Base-by-base conservation (phyloP, 306 rosid species). In the Vigna reflexopilosa region DNA sequence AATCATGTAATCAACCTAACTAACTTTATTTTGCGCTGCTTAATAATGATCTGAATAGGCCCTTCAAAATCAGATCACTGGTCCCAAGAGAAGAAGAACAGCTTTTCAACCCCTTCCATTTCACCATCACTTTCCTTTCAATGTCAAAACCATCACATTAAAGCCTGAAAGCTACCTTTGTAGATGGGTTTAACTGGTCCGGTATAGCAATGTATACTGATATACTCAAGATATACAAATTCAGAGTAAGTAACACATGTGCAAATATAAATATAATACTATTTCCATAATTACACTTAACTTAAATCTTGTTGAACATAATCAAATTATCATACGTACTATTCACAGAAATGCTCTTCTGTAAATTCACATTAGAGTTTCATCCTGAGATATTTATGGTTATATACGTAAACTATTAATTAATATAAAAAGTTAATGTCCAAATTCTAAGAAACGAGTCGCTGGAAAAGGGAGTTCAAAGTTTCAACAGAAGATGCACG, bases 1-100 rank as follows among this genome's bases (percentile, higher is more conserved):
- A 78, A 78, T 69, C 28, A 67, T 65, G 56, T 49, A 70, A 81
- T 32, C 38, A 7, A 63, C 79, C 81, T 82, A 82, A 63, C 83
- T 38, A 56, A 44, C 76, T 73, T 79, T 19, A 74, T 26, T 68
- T 77, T 74, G 40, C 6, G 76, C 78, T 72, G 67, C 65, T 63
- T 76, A 81, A 47, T 19, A 55, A 78, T 68, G 24, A 72, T 59
- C 57, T 13, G 19, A 28, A 3, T 16, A 12, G 42, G 50, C 59
- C 49, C 80, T 73, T 85, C 62, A 30, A 73, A 42, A 64, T 81
- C 67, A 59, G 66, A 61, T 51, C 67, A 56, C 16, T 57, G 47
- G 70, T 61, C 38, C 54, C 63, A 51, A 36, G 32, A 30, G 58
- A 38, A 57, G 24, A 30, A 24, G 7, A 56, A 38, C 44, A 38